Evolutionary conservation across 228 moss, liverwort and hornwort genomes (phyloP).

Genomic region (Sphagnum magellanicum): DNA sequence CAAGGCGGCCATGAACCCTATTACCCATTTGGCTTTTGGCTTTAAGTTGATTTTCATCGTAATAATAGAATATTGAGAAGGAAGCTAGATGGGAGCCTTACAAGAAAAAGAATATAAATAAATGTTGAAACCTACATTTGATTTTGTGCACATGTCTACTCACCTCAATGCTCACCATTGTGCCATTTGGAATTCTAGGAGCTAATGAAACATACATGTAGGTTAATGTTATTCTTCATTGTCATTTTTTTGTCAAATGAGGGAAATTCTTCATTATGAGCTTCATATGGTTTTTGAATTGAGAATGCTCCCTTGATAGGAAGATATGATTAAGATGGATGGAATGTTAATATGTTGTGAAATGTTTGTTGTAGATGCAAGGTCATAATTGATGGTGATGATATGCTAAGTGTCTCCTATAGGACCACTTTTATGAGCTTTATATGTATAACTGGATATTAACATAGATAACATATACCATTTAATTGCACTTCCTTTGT

Average conservation of each 20-base stretch:
- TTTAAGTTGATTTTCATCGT: too few relatives aligned
- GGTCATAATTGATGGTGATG: constrained; percentile 51
- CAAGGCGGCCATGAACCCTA: too few relatives aligned
- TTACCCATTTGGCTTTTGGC: too few relatives aligned
- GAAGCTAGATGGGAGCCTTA: too few relatives aligned
- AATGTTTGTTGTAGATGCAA: constrained; percentile 42
- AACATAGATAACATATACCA: constrained; percentile 59
- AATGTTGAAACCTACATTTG: constrained; percentile 75
- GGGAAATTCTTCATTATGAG: too few relatives aligned
- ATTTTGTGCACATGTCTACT: constrained; percentile 91
- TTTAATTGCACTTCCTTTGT: constrained; percentile 54
- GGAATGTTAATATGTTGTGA: too few relatives aligned
- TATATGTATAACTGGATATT: constrained; percentile 39
- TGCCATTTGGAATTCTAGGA: constrained; percentile 82
- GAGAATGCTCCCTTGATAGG: too few relatives aligned
- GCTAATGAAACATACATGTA: constrained; percentile 85
- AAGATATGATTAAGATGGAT: too few relatives aligned
- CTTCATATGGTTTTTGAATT: too few relatives aligned
- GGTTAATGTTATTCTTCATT: too few relatives aligned
- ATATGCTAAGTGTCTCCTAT: constrained; percentile 52
- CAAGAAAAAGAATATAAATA: constrained; percentile 90
- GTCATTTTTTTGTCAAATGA: too few relatives aligned
- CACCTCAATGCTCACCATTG: constrained; percentile 72
- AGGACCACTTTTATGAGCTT: constrained; percentile 46
- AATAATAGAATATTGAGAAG: too few relatives aligned